Evolutionary conservation across 768 basidiomycete genomes (phyloP), one percentile per base, ranked within the genome.

Genomic region (Lactarius vividus): DNA sequence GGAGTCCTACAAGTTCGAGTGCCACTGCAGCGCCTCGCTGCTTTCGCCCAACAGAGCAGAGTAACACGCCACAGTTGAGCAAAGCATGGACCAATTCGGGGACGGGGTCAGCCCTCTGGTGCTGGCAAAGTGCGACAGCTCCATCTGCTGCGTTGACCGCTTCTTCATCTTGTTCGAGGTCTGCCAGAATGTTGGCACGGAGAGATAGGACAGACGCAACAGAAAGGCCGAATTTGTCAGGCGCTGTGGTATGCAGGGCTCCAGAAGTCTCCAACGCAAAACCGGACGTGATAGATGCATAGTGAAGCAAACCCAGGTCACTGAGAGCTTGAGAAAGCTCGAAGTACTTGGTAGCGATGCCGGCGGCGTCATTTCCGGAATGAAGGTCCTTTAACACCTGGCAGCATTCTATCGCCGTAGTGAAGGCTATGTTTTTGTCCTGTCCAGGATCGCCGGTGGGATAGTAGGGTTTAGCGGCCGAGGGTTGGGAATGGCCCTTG

Each of bases 241-340:
- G 40, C 18, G 39, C 23, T 15, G 18, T 13, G 11, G 23, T 23
- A 29, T 35, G 29, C 23, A 20, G 18, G 9, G 10, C 26, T 11
- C 49, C 28, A n/a, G 44, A 7, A 3, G 20, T 11, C 10, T 62
- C 61, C 39, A 59, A 37, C 4, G 57, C 65, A 23, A 42, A 59
- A 4, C 33, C 49, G 26, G 55, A 66, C 6, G 49, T 58, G 20
- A 37, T 39, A 44, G 53, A 58, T 11, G 65, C 65, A 6, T 52
- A 42, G 16, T 57, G 23, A 26, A 23, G 46, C 0, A 66, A n/a
- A 28, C 65, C 61, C 15, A 66, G 20, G 52, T 66, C 65, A n/a
- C 39, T 66, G 49, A 66, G 57, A 16, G 65, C 61, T 56, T 66
- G 65, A 4, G 65, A 29, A 16, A 66, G 61, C 31, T 58, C 57